Percentiles rank a stretch among this genome's conserved stretches.
Evolutionary conservation across 2,329 filamentous ascomycete genomes (phyloP).

Genomic region (Exophiala lecanii-corni): DNA sequence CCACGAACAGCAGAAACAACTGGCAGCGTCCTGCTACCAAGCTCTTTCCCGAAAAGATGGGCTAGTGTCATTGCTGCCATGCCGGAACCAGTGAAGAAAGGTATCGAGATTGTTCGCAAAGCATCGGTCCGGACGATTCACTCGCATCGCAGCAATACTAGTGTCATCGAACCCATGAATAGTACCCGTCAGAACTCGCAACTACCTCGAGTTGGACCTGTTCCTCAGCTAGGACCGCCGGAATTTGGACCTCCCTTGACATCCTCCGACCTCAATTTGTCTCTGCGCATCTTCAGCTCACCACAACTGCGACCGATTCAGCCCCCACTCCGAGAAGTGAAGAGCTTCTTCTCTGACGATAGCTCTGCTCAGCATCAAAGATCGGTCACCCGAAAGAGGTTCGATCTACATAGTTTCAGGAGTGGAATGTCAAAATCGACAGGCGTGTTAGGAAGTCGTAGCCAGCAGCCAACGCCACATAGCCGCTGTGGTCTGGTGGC

Average conservation of each 20-base stretch:
- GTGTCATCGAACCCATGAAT: slow-evolving; percentile 24
- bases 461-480: slow-evolving; percentile 5
- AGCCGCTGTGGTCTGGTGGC: not conserved
- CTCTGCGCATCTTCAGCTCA: slow-evolving; percentile 22
- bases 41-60: slow-evolving; percentile 19
- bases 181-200: slow-evolving; percentile 19
- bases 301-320: slow-evolving; percentile 9
- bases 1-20: slow-evolving; percentile 7
- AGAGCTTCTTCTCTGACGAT: slow-evolving; percentile 37
- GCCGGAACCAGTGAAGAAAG: slow-evolving; percentile 20
- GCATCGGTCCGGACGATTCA: slow-evolving; percentile 19
- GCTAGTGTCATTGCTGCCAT: slow-evolving; percentile 23
- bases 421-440: slow-evolving; percentile 20
- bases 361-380: slow-evolving; percentile 29
- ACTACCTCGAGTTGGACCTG: slow-evolving; percentile 12
- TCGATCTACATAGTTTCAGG: slow-evolving; percentile 18
- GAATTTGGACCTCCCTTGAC: slow-evolving; percentile 23
- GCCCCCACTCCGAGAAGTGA: slow-evolving; percentile 27
- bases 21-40: slow-evolving; percentile 10
- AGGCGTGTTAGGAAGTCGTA: slow-evolving; percentile 8
- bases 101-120: slow-evolving; percentile 21
- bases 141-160: slow-evolving; percentile 24
- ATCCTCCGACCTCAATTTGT: slow-evolving; percentile 22
- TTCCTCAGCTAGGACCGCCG: slow-evolving; percentile 21
- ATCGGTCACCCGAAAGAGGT: slow-evolving; percentile 9